Base-by-base conservation (phyloP, 2,329 filamentous ascomycete genomes). In the Pseudogymnoascus sp. region DNA sequence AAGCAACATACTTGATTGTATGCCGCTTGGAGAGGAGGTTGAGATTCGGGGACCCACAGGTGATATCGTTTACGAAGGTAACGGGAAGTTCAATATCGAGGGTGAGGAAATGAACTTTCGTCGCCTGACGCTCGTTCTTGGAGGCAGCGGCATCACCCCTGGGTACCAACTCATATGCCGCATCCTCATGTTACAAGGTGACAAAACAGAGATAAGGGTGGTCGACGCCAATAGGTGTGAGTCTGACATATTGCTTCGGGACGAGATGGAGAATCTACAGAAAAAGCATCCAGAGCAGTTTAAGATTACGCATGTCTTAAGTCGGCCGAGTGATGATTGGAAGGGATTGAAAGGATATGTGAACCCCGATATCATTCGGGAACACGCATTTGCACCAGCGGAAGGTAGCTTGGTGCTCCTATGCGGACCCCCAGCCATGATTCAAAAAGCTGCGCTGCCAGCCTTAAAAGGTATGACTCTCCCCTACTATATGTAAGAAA, bases 41-140 rank as follows among this genome's bases (percentile, higher is more conserved):
- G 81, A 85, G 67, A 76, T 83, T 34, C 78, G 78, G 13, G 81
- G 82, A 0, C 81, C 81, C 0, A 78, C 77, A 0, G 81, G 82
- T 14, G 78, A 82, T 39, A 82, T 84, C 23, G 70, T 73, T 3
- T 83, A 84, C 70, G 71, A 75, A 2, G 80, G 79, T 2, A 69
- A 78, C 60, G 79, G 81, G 3, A 67, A 70, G 1, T 83, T 84
- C 71, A 67, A 68, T 23, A 78, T 84, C 62, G 76, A 79, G 16
- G 74, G 74, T 28, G 74, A 78, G 28, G 67, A 77, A 23, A 71
- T 72, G 23, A 72, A 66, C 2, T 83, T 83, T 68, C 71, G 73
- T 19, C 76, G 75, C 11, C 75, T 84, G 19, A 78, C 76, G 0
- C 76, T 84, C 7, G 75, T 84, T 1, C 75, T 83, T 0, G 81